Percentiles rank a stretch among this genome's conserved stretches.
Conservation (phyloP, 495 filamentous ascomycete genomes). For the Letharia lupina region DNA sequence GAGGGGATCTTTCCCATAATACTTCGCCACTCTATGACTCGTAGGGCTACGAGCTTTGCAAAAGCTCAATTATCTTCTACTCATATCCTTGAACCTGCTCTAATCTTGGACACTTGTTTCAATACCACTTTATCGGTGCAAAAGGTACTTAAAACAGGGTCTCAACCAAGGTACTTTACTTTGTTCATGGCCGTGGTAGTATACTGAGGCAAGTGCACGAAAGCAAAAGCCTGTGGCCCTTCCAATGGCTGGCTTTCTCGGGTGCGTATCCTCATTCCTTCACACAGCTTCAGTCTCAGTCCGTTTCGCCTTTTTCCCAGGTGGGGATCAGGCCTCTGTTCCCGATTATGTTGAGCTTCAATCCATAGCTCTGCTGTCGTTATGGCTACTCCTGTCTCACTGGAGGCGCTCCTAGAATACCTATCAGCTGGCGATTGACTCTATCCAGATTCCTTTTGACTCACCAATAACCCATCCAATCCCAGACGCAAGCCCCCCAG, state of each 20-base stretch:
- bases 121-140: background rate
- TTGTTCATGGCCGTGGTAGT: background rate
- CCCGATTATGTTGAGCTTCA: background rate
- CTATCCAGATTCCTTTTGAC: conserved; percentile 6
- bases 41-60: background rate
- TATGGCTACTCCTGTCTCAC: conserved; percentile 9
- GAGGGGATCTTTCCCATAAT: background rate
- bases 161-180: background rate
- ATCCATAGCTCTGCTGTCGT: background rate
- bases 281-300: background rate
- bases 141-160: background rate
- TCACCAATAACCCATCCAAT: conserved; percentile 79
- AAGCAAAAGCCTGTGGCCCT: background rate
- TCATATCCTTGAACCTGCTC: background rate
- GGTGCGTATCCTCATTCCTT: background rate
- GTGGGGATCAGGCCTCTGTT: background rate
- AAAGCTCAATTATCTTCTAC: background rate
- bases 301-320: background rate
- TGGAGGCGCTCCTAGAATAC: conserved; percentile 14
- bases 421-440: conserved; percentile 1
- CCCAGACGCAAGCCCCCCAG: conserved; percentile 63
- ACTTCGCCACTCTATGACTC: conserved; percentile 2
- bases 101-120: background rate
- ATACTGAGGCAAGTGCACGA: background rate
- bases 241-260: background rate